A percentile compares a stretch with the other conserved stretches of the same genome.
These are phyloP conservation scores for Ascoidea tarda DNA, from an alignment of 805 yeast genomes.

Conservation along the genomic window DNA sequence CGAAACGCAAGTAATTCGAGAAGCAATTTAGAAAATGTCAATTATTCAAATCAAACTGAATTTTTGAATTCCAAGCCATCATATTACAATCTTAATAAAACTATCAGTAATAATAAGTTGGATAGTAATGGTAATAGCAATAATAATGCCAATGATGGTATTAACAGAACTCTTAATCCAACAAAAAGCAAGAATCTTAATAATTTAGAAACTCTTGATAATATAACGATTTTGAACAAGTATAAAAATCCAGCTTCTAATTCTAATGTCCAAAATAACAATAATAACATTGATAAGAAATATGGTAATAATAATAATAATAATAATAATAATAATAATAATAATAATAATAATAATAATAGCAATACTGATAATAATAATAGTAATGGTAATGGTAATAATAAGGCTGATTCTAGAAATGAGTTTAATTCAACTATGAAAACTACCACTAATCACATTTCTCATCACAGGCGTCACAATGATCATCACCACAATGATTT, in stretches of 20 bases:
- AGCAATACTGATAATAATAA: not conserved
- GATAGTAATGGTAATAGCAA: not conserved
- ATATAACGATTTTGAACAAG: not conserved
- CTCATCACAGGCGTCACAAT: not conserved
- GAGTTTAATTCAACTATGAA: not conserved
- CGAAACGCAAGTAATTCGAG: too few relatives aligned
- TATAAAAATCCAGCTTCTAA: not conserved
- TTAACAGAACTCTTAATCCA: not conserved
- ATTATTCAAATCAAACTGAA: too few relatives aligned
- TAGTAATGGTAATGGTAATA: not conserved
- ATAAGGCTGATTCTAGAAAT: not conserved
- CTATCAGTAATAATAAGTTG: too few relatives aligned
- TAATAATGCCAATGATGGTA: not conserved
- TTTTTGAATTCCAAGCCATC: too few relatives aligned
- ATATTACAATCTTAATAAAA: too few relatives aligned
- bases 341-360: not conserved
- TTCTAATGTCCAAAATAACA: not conserved
- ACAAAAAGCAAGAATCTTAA: not conserved
- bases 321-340: not conserved
- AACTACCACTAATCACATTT: not conserved
- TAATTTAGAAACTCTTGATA: not conserved
- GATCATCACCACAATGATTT: not conserved
- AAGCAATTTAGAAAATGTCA: too few relatives aligned
- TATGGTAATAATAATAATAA: not conserved
- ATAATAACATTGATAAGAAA: slow-evolving; percentile 1